These are phyloP conservation scores for Streptanthus diversifolius DNA, from an alignment of 345 rosid genomes.

Conservation along the genomic window DNA sequence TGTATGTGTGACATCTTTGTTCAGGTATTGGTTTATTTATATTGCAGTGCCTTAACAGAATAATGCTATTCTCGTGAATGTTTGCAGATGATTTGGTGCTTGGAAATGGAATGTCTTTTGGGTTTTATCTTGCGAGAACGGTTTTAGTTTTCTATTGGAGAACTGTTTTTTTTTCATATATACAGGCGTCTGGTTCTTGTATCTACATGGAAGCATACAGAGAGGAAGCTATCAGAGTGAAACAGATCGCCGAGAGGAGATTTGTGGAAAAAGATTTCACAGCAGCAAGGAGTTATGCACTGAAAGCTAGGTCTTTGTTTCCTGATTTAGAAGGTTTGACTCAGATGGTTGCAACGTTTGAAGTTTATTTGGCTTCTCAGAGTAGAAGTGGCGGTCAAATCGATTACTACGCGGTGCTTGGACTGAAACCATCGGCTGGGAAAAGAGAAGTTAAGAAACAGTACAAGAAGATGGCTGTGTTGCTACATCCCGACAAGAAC, in stretches of 20 bases:
- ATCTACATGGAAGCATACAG: constrained; percentile 60
- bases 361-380: constrained; percentile 84
- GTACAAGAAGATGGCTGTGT: constrained; percentile 84
- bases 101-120: constrained; percentile 27
- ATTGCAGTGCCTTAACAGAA: background rate
- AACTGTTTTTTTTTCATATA: constrained; percentile 18
- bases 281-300: constrained; percentile 73
- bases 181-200: constrained; percentile 25
- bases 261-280: constrained; percentile 75
- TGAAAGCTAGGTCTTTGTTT: constrained; percentile 68
- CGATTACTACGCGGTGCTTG: constrained; percentile 83
- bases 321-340: constrained; percentile 87
- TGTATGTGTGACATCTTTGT: constrained; percentile 19
- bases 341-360: constrained; percentile 92
- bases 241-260: constrained; percentile 81
- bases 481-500: constrained; percentile 92
- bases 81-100: constrained; percentile 49
- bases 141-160: constrained; percentile 36
- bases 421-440: constrained; percentile 87
- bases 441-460: constrained; percentile 84
- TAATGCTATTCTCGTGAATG: constrained; percentile 19
- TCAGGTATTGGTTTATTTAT: constrained; percentile 4
- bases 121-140: constrained; percentile 29
- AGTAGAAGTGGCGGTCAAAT: constrained; percentile 54
- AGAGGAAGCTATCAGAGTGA: constrained; percentile 82